Percentiles rank a stretch among this genome's conserved stretches.
Evolutionary conservation across 192 early-diverging fungal species (phyloP).

Genomic region (Backusella liffmaniae): DNA sequence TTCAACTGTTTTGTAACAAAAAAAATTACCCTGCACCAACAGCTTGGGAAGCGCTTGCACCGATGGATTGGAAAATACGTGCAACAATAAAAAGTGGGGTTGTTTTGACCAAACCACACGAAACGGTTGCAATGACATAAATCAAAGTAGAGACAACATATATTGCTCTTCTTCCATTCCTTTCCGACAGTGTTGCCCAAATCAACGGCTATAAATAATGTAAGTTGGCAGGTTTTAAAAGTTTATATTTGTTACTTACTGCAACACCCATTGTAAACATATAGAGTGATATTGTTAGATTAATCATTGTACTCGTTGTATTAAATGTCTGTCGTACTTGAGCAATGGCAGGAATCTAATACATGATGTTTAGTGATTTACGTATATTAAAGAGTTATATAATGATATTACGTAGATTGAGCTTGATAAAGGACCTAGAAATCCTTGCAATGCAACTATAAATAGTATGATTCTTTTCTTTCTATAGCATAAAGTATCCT

Average conservation of each 20-base stretch:
- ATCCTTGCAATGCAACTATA: conserved; percentile 36
- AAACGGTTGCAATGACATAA: conserved; percentile 29
- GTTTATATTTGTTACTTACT: neutral
- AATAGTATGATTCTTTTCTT: conserved; percentile 27
- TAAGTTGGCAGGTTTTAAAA: neutral
- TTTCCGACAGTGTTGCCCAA: conserved; percentile 38
- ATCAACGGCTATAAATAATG: conserved; percentile 28
- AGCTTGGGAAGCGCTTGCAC: conserved; percentile 35
- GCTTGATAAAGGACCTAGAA: conserved; percentile 33
- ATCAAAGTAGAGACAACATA: conserved; percentile 28
- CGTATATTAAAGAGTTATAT: neutral
- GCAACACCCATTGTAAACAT: conserved; percentile 29
- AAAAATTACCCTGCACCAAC: conserved; percentile 29
- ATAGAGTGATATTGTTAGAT: conserved; percentile 32
- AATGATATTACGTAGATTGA: conserved; percentile 31
- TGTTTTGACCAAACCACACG: conserved; percentile 30
- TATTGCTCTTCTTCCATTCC: conserved; percentile 29
- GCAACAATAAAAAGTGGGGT: conserved; percentile 23
- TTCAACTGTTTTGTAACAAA: neutral
- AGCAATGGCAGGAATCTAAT: conserved; percentile 32
- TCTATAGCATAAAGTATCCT: neutral
- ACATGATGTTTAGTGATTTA: neutral
- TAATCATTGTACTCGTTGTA: conserved; percentile 25
- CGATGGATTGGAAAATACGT: conserved; percentile 27
- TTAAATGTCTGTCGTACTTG: conserved; percentile 22